Base-by-base conservation (phyloP, 306 rosid species). In the Arachis stenosperma region DNA sequence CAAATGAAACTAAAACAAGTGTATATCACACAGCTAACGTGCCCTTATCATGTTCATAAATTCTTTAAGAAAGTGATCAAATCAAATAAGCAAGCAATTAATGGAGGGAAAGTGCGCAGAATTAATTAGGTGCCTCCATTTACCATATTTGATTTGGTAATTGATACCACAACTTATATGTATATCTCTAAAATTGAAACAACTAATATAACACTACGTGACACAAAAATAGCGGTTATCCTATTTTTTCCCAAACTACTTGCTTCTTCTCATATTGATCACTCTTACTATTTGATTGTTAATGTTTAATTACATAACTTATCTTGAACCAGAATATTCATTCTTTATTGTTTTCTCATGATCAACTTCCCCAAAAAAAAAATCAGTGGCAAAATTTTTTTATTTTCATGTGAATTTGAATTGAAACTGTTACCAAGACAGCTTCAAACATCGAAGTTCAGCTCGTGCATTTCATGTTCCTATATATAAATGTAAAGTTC, bases 361-460 rank as follows among this genome's bases (percentile, higher is more conserved):
- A 36, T 42, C 82, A 59, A 63, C 81, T 57, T 60, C 60, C 73
- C 71, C 67, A 65, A 64, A 81, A 71, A 59, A 81, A 78, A 75
- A 40, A 69, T 61, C 70, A 61, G 59, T 79, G 86, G 73, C 68
- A 78, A 42, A 39, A 65, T 76, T 58, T 79, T 52, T 69, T 71
- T 42, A 7, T 61, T 33, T 33, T 33, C 37, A 33, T 33, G 37
- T 33, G 37, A 33, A 33, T 33, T 2, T 2, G 3, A 47, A 71
- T 79, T 33, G 53, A 73, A 69, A 73, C 75, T 44, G 67, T 65
- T 74, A 46, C 59, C 71, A 55, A 73, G 66, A 6, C 62, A 78
- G 46, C 42, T 71, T 42, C 70, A 65, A 84, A 77, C 76, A 44
- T 68, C 39, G 55, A 67, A 48, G n/a, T 53, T 74, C 64, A 77